These are phyloP conservation scores for Ashbya aceris DNA, from an alignment of 1,139 yeast genomes.

Conservation along the genomic window DNA sequence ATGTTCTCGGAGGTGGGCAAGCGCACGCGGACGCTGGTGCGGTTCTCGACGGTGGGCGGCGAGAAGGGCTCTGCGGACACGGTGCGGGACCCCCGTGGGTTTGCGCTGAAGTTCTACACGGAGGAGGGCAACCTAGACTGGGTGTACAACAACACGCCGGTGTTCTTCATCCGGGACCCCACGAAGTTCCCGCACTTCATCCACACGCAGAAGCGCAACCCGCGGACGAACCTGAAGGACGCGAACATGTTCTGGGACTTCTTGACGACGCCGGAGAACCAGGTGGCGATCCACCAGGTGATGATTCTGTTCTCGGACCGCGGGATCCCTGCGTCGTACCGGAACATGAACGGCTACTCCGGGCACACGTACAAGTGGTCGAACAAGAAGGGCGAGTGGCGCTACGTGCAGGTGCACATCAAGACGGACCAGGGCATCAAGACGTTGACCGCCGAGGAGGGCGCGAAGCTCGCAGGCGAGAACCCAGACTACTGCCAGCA, in stretches of 20 bases:
- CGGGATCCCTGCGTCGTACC: constrained; percentile 58
- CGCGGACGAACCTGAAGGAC: constrained; percentile 75
- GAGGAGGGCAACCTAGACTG: constrained; percentile 53
- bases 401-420: constrained; percentile 57
- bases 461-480: constrained; percentile 46
- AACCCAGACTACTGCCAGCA: constrained; percentile 59
- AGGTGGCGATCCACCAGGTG: constrained; percentile 59
- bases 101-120: constrained; percentile 47
- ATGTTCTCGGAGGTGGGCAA: constrained; percentile 42
- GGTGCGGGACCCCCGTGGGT: constrained; percentile 53
- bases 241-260: constrained; percentile 69
- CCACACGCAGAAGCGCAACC: constrained; percentile 64
- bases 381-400: constrained; percentile 56
- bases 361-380: constrained; percentile 68
- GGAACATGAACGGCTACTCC: constrained; percentile 63
- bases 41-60: constrained; percentile 55
- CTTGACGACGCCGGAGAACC: constrained; percentile 44
- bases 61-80: constrained; percentile 51
- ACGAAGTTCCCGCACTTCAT: constrained; percentile 49
- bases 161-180: constrained; percentile 53
- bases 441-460: constrained; percentile 49
- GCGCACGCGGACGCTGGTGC: constrained; percentile 38
- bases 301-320: constrained; percentile 54
- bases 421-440: constrained; percentile 52
- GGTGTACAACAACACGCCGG: constrained; percentile 55